Base-by-base conservation (phyloP, 345 rosid species). In the Melaleuca quinquenervia region DNA sequence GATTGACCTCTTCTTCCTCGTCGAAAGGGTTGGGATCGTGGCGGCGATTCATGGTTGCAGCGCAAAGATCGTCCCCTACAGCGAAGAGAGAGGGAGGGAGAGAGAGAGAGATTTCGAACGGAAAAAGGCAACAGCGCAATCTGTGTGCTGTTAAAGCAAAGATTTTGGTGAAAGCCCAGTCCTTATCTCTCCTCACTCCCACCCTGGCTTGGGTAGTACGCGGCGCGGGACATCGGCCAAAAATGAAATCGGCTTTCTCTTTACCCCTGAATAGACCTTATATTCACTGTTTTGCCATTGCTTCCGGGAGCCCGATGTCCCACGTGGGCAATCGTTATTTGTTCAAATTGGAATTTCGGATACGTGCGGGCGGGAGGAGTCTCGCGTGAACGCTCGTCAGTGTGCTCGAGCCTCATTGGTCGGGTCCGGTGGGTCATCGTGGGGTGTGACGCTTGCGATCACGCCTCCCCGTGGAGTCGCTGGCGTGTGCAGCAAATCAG, bases 21-120 rank as follows among this genome's bases (percentile, higher is more conserved):
- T 97, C 98, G 88, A 97, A 95, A 18, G 99, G 98, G 80, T 96
- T 97, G 52, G 98, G 98, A 85, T 97, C 99, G 87, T 89, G 90
- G 92, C 91, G 94, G 83, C 97, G 98, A 90, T 94, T 93, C 99
- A 96, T 97, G 12, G 53, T 83, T 58, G 52, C 85, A 41, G 48
- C 80, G 48, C 80, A 82, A 70, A 82, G 76, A 55, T 52, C 27
- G 85, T 50, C 48, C 32, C 84, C 56, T 83, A 41, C 41, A 41
- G 41, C 41, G 41, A 41, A 41, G 41, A 41, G 41, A 41, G 41
- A 32, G 22, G 82, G 49, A 32, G 82, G 64, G 82, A 85, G 82
- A 84, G 51, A 51, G 83, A 74, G 41, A 16, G 86, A 58, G 75
- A 74, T 84, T 76, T 48, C 48, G 54, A 41, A 56, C 41, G n/a